phyloP scores from a whole-genome alignment of 345 rosid species.

The Eucalyptus cloeziana region DNA sequence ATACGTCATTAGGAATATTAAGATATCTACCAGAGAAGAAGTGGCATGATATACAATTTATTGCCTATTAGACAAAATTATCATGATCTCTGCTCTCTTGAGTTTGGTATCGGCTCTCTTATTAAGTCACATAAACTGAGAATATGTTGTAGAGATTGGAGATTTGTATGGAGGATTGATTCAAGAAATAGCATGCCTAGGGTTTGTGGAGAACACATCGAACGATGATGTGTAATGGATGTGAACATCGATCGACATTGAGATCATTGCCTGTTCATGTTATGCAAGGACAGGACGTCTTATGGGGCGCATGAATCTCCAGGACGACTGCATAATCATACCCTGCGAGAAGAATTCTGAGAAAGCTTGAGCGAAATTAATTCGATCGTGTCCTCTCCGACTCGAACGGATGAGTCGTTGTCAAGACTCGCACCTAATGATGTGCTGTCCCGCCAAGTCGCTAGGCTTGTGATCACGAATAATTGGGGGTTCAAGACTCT shows the following conservation, averaged over 20 bases:
- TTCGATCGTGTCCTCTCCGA: neutral
- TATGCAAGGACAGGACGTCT: neutral
- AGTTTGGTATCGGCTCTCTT: neutral
- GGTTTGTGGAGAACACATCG: neutral
- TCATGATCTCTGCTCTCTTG: neutral
- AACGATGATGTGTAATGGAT: neutral
- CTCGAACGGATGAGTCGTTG: neutral
- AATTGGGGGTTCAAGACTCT: neutral
- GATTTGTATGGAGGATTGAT: neutral
- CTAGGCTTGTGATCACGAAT: neutral
- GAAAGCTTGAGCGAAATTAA: neutral
- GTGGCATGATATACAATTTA: neutral
- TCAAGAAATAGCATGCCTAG: neutral
- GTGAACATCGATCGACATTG: neutral
- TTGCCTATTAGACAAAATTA: neutral
- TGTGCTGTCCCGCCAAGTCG: neutral
- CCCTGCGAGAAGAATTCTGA: neutral
- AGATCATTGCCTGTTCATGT: neutral
- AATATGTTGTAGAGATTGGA: neutral
- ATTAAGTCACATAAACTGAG: neutral
- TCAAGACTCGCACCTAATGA: neutral
- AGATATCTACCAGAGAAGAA: neutral
- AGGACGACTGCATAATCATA: neutral
- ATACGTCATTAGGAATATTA: neutral
- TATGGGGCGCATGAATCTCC: neutral